Evolutionary conservation across 768 basidiomycete genomes (phyloP), one percentile per base, ranked within the genome.

Genomic region (Xerocomellus dryophilus): DNA sequence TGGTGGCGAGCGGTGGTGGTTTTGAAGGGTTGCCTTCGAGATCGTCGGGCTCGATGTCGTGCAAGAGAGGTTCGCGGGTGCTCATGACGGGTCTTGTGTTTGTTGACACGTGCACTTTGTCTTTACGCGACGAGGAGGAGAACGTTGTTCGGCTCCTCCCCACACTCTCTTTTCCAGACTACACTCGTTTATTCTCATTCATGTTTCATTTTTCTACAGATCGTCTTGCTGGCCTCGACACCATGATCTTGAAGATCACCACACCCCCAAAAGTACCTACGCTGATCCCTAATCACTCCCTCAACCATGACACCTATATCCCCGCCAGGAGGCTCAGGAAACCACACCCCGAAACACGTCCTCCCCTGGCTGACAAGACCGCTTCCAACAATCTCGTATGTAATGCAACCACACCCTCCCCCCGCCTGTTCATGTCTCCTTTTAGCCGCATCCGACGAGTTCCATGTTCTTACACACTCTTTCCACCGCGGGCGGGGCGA

Each of bases 11-110:
- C 2, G 79, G 78, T 29, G 73, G 58, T 47, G 64, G 14, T 50
- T 64, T 68, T 17, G 66, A 49, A 48, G 65, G 59, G 55, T 68
- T 51, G 40, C 62, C 62, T 50, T 74, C 67, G 42, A 74, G 76
- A 40, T 93, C 92, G 70, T 96, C 93, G 29, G 93, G 84, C 68
- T 95, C 93, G 51, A 96, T 96, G 32, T 88, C 90, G 54, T 86
- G 79, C 43, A 92, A 76, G 46, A 92, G 74, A 20, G 89, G 87
- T 29, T 83, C 78, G 27, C 78, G 73, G 48, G 74, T 75, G 71
- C 79, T 83, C 85, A 86, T 87, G 43, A 14, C 31, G 4, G 21
- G 50, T 27, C 29, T 50, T 43, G 47, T 61, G 32, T 42, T 56
- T 50, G 53, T 60, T 66, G 50, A 45, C 61, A 43, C 43, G 50